Evolutionary conservation across 1,284 basidiomycete genomes (phyloP).

Genomic region (Puccinia sorghi): DNA sequence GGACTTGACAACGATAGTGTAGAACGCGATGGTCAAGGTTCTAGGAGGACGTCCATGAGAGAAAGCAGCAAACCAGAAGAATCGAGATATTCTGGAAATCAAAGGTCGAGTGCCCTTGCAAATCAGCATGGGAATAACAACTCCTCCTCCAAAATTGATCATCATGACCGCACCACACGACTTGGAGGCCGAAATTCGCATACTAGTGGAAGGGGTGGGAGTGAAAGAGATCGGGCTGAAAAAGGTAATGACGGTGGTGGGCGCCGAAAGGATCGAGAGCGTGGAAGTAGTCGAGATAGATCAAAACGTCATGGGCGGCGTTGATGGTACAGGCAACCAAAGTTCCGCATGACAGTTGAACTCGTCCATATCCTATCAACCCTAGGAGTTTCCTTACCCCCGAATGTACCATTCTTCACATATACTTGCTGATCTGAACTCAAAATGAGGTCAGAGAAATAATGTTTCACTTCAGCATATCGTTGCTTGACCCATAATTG

Average conservation of each 20-base stretch:
- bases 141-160: slow-evolving; percentile 1
- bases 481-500: not conserved
- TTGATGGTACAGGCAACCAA: not conserved
- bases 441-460: not conserved
- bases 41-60: slow-evolving; percentile 22
- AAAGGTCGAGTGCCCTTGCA: not conserved
- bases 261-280: slow-evolving; percentile 12
- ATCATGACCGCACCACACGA: slow-evolving; percentile 7
- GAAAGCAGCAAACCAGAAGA: slow-evolving; percentile 20
- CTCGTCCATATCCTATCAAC: not conserved
- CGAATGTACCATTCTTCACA: not conserved
- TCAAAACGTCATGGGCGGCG: slow-evolving; percentile 12
- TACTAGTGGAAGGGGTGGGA: slow-evolving; percentile 24
- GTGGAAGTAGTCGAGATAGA: slow-evolving; percentile 26
- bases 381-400: not conserved
- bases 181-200: not conserved
- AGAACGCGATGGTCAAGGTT: slow-evolving; percentile 7
- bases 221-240: slow-evolving; percentile 22
- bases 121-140: slow-evolving; percentile 3
- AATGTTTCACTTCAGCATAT: not conserved
- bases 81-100: slow-evolving; percentile 14
- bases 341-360: not conserved
- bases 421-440: not conserved
- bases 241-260: slow-evolving; percentile 21
- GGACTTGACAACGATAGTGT: not conserved